A percentile compares a stretch with the other conserved stretches of the same genome.
phyloP scores from a whole-genome alignment of 495 filamentous ascomycete genomes.

The Venustampulla echinocandica region DNA sequence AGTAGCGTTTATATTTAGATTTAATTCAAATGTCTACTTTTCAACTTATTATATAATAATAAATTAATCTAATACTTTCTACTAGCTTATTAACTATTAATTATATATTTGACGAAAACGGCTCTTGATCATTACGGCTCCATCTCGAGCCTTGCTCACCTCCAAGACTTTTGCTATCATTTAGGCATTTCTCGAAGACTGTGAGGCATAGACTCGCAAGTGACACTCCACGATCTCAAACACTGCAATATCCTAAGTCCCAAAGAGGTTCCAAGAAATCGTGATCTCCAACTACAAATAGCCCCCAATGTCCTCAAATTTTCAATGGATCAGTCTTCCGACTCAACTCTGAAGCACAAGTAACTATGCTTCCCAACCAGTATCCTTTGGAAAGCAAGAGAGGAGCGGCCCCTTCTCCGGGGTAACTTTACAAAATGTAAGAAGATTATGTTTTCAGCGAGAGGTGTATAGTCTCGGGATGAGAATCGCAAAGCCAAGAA shows the following conservation, averaged over 20 bases:
- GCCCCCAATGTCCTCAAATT: conserved; percentile 3
- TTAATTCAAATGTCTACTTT: background rate
- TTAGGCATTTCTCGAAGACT: conserved; percentile 2
- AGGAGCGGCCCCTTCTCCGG: conserved; percentile 1
- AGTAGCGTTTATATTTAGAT: background rate
- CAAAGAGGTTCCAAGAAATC: conserved; percentile 3
- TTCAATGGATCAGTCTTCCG: conserved; percentile 4
- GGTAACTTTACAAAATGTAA: conserved; percentile 1
- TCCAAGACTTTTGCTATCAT: conserved; percentile 3
- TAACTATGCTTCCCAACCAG: conserved; percentile 2
- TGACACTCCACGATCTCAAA: conserved; percentile 1
- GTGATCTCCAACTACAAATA: conserved; percentile 4
- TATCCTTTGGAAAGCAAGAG: conserved; percentile 3
- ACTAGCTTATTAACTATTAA: too few species aligned
- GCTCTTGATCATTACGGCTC: conserved; percentile 4
- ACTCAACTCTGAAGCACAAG: conserved; percentile 4
- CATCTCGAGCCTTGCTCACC: conserved; percentile 4
- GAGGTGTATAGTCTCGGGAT: conserved; percentile 1
- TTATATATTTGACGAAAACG: background rate
- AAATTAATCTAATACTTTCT: background rate
- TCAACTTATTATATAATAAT: background rate
- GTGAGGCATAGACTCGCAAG: conserved; percentile 1
- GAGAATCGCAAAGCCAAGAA: conserved; percentile 2
- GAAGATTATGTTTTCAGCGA: background rate
- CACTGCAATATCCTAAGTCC: conserved; percentile 3